A percentile compares a stretch with the other conserved stretches of the same genome.
Conservation (phyloP, 1,284 basidiomycete genomes). For the Ganoderma meredithae region DNA sequence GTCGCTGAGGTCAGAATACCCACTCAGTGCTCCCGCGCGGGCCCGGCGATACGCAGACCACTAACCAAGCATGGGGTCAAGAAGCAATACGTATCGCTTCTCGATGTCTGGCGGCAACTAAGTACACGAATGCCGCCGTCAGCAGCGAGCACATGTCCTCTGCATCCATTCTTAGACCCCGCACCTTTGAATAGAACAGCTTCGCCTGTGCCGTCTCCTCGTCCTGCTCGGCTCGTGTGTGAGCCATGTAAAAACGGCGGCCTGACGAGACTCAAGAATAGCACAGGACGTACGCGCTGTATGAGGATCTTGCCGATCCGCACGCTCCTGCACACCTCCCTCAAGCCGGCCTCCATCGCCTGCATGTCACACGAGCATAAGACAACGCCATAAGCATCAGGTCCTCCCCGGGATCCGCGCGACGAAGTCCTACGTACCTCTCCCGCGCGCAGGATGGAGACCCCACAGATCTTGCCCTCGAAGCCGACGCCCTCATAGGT, state of each 20-base stretch:
- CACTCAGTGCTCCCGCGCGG: not conserved
- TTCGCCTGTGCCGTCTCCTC: conserved; percentile 92
- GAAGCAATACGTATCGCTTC: conserved; percentile 89
- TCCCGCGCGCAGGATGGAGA: conserved; percentile 90
- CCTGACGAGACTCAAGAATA: not conserved
- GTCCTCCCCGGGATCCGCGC: not conserved
- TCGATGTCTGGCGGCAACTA: conserved; percentile 97
- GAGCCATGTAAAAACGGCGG: not conserved
- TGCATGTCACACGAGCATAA: conserved; percentile 39
- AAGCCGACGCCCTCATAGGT: conserved; percentile 90
- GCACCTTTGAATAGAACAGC: conserved; percentile 86
- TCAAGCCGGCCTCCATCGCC: conserved; percentile 94
- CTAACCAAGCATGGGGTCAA: conserved; percentile 97
- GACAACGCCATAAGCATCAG: not conserved
- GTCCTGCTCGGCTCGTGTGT: conserved; percentile 62
- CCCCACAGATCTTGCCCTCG: conserved; percentile 94
- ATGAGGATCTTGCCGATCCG: conserved; percentile 95
- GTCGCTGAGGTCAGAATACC: conserved; percentile 66
- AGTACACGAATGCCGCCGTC: conserved; percentile 51
- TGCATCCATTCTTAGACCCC: not conserved
- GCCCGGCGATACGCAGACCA: conserved; percentile 4
- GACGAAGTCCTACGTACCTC: conserved; percentile 57
- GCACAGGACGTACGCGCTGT: conserved; percentile 70
- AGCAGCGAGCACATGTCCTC: not conserved
- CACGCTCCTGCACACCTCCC: conserved; percentile 93